These are phyloP conservation scores for Ceratobasidium sp. DNA, from an alignment of 1,284 basidiomycete species.

Conservation along the genomic window DNA sequence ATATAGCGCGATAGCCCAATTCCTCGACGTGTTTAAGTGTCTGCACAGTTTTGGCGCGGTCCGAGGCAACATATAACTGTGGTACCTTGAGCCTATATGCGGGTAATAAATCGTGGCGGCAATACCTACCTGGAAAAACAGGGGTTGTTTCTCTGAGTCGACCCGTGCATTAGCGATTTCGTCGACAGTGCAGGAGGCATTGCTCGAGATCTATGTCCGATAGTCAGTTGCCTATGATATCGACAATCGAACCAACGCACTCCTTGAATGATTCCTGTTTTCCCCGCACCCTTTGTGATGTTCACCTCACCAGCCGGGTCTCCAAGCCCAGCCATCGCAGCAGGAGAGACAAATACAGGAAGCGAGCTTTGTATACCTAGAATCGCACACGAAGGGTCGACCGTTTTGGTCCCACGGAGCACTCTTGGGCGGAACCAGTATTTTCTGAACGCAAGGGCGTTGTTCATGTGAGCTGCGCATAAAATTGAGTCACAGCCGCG, in stretches of 20 bases:
- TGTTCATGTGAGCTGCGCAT: slow-evolving; percentile 48
- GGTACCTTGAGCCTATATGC: slow-evolving; percentile 29
- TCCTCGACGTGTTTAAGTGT: slow-evolving; percentile 55
- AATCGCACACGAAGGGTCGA: slow-evolving; percentile 47
- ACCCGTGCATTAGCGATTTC: slow-evolving; percentile 55
- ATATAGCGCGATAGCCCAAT: slow-evolving; percentile 52
- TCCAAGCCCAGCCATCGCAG: slow-evolving; percentile 56
- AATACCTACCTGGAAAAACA: slow-evolving; percentile 50
- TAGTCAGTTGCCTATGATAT: background rate
- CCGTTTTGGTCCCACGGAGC: slow-evolving; percentile 43
- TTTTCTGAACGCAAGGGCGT: slow-evolving; percentile 50
- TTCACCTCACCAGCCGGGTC: slow-evolving; percentile 57
- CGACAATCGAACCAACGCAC: slow-evolving; percentile 43
- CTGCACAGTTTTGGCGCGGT: slow-evolving; percentile 54
- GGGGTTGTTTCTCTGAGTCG: slow-evolving; percentile 49
- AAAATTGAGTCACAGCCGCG: slow-evolving; percentile 18
- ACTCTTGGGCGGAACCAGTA: slow-evolving; percentile 55
- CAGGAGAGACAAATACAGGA: slow-evolving; percentile 56
- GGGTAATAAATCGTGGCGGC: background rate
- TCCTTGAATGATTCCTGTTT: slow-evolving; percentile 53
- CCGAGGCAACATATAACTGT: slow-evolving; percentile 62
- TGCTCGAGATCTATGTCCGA: slow-evolving; percentile 42
- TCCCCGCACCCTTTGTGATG: slow-evolving; percentile 53
- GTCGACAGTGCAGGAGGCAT: slow-evolving; percentile 55
- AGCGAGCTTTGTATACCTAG: slow-evolving; percentile 49